Conservation (phyloP, 345 rosid species). For the Euclidium syriacum region DNA sequence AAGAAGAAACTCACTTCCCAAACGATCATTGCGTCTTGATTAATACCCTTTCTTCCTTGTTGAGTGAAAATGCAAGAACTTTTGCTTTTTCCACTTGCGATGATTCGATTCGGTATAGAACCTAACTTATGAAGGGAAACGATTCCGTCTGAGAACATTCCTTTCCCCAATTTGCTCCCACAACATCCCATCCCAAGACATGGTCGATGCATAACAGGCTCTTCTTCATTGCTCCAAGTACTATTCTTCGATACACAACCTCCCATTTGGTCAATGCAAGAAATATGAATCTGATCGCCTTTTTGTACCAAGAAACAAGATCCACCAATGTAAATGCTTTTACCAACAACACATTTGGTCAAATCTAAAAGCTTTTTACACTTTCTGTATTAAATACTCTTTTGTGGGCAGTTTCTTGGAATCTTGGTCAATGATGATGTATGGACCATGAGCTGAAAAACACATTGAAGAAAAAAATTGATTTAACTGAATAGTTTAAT, state of each 20-base stretch:
- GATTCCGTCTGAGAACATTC: constrained; percentile 62
- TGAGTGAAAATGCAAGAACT: constrained; percentile 90
- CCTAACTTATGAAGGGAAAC: constrained; percentile 59
- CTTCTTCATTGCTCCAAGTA: constrained; percentile 77
- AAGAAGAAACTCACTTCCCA: constrained; percentile 83
- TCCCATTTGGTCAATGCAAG: constrained; percentile 69
- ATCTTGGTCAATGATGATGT: constrained; percentile 54
- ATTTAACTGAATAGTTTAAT: constrained; percentile 44
- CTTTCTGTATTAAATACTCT: constrained; percentile 7
- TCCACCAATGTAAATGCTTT: constrained; percentile 34
- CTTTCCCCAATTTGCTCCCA: constrained; percentile 63
- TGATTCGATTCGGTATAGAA: constrained; percentile 69
- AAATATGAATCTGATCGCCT: constrained; percentile 32
- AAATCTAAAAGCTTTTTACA: constrained; percentile 33
- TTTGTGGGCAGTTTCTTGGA: constrained; percentile 30
- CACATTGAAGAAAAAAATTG: constrained; percentile 38
- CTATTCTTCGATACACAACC: constrained; percentile 78
- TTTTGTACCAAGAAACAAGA: constrained; percentile 35
- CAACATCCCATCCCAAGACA: constrained; percentile 60
- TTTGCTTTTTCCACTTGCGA: constrained; percentile 75
- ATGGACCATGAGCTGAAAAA: constrained; percentile 40
- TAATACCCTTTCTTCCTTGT: constrained; percentile 96
- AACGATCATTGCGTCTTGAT: constrained; percentile 97
- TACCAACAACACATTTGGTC: constrained; percentile 43
- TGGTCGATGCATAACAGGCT: constrained; percentile 41